Percentiles rank a stretch among this genome's conserved stretches.
phyloP scores from a whole-genome alignment of 2,329 filamentous ascomycete species.

The Aspergillus novoparasiticus region DNA sequence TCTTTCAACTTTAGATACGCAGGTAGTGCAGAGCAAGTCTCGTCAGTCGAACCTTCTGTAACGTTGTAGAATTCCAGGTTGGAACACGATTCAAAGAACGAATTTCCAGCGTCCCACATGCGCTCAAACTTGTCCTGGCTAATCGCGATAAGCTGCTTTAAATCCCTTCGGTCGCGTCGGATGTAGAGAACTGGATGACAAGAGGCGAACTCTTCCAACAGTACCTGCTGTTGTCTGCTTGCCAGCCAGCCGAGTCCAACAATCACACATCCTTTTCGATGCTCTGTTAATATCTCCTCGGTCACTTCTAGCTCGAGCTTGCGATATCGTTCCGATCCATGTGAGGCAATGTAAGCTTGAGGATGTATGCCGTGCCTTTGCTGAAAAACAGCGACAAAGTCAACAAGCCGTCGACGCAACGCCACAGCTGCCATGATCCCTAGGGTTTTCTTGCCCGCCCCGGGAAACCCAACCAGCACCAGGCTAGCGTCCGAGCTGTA shows the following conservation, averaged over 20 bases:
- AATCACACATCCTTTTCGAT: not conserved
- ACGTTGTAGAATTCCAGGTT: slow-evolving; percentile 16
- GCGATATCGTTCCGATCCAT: not conserved
- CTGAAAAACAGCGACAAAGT: not conserved
- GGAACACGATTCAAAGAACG: slow-evolving; percentile 38
- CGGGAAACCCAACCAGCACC: slow-evolving; percentile 70
- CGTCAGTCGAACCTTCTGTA: not conserved
- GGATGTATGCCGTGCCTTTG: not conserved
- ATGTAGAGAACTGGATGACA: not conserved
- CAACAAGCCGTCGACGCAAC: slow-evolving; percentile 53
- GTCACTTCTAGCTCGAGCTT: not conserved
- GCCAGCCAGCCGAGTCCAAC: not conserved
- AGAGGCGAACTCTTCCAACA: not conserved
- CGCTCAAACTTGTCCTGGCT: slow-evolving; percentile 22
- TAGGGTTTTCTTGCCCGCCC: slow-evolving; percentile 71
- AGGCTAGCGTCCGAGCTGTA: slow-evolving; percentile 42
- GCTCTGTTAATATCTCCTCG: not conserved
- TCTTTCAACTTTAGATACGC: not conserved
- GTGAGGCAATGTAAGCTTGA: not conserved
- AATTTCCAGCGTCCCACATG: slow-evolving; percentile 19
- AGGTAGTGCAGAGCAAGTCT: not conserved
- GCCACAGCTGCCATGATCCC: slow-evolving; percentile 72
- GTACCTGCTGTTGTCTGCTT: not conserved
- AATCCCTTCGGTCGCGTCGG: slow-evolving; percentile 30
- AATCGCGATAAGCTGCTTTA: slow-evolving; percentile 24